A percentile compares a stretch with the other conserved stretches of the same genome.
phyloP scores from a whole-genome alignment of 306 rosid genomes.

The Citrullus amarus region DNA sequence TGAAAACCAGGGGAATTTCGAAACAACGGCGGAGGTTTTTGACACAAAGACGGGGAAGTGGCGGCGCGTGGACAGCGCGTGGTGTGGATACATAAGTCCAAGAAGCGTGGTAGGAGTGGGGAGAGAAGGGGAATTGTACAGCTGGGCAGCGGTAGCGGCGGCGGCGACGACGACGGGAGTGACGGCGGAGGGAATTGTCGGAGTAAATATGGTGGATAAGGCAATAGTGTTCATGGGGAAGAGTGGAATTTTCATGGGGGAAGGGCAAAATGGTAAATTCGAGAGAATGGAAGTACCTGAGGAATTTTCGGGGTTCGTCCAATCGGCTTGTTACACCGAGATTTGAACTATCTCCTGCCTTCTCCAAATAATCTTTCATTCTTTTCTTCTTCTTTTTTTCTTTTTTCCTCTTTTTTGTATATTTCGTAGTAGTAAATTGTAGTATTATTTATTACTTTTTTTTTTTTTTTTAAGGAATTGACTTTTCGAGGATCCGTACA shows the following conservation, averaged over 20 bases:
- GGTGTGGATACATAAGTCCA: slow-evolving; percentile 27
- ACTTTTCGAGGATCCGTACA: too few species aligned
- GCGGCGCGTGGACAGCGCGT: slow-evolving; percentile 34
- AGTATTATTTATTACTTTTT: too few species aligned
- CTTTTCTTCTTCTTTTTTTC: background rate
- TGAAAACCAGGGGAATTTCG: slow-evolving; percentile 36
- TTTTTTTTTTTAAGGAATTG: too few species aligned
- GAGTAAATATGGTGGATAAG: slow-evolving; percentile 15
- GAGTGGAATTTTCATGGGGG: slow-evolving; percentile 15
- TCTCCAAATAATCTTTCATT: background rate
- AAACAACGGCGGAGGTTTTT: slow-evolving; percentile 19
- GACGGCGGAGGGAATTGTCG: slow-evolving; percentile 20
- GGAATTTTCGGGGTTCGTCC: slow-evolving; percentile 29
- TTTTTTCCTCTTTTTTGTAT: background rate
- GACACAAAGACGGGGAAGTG: slow-evolving; percentile 20
- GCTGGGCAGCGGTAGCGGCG: slow-evolving; percentile 19
- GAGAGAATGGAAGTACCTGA: slow-evolving; percentile 9
- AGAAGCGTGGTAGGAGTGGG: slow-evolving; percentile 26
- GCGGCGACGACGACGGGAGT: slow-evolving; percentile 1
- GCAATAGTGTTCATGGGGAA: slow-evolving; percentile 24
- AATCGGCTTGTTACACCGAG: slow-evolving; percentile 36
- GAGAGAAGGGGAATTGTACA: slow-evolving; percentile 21
- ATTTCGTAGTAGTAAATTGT: background rate
- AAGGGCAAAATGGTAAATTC: slow-evolving; percentile 28
- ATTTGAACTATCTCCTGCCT: slow-evolving; percentile 6